Evolutionary conservation across 225 moss, liverwort and hornwort genomes (phyloP), one percentile per base, ranked within the genome.

Genomic region (Sphagnum tenellum): DNA sequence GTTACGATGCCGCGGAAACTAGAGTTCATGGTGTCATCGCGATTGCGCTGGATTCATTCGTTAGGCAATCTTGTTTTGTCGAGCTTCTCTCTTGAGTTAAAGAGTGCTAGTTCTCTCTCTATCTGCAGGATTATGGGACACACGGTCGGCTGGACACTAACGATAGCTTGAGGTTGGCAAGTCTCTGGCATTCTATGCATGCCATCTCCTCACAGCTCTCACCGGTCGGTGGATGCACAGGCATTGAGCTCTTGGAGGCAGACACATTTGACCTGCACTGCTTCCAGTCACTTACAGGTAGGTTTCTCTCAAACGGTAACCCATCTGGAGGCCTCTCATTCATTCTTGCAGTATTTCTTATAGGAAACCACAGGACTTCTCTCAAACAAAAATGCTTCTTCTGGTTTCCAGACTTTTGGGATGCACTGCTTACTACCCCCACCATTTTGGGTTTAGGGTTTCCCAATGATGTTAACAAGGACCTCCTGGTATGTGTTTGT

Each of bases 151-250:
- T 95, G 60, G 94, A 95, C 69, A 95, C 91, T 3, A 95, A 95
- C 76, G 92, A 92, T 75, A 95, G 92, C 74, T 78, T 95, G 79
- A 83, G 95, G 70, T 73, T 95, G 47, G 92, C 95, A 58, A 92
- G 92, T 88, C 88, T 96, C 3, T 96, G 92, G 92, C 95, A 96
- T 66, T 96, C 88, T 5, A 89, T 96, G 92, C 95, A 92, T 73
- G 92, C 95, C 7, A 92, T 96, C 67, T 92, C 95, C 3, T 74
- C 88, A 66, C 92, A 96, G 74, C 79, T 96, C 6, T 96, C 92
- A 47, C 92, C 92, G 9, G 88, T 92, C 3, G 70, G 82, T 59
- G 95, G 89, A 7, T 89, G 89, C 85, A 87, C 88, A 12, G 89
- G 86, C 53, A 78, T 96, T 58, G 95, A 96, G 72, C 77, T 96